Percentiles rank a stretch among this genome's conserved stretches.
These are phyloP conservation scores for Lojkania enalia DNA, from an alignment of 2,329 filamentous ascomycete genomes.

Conservation along the genomic window DNA sequence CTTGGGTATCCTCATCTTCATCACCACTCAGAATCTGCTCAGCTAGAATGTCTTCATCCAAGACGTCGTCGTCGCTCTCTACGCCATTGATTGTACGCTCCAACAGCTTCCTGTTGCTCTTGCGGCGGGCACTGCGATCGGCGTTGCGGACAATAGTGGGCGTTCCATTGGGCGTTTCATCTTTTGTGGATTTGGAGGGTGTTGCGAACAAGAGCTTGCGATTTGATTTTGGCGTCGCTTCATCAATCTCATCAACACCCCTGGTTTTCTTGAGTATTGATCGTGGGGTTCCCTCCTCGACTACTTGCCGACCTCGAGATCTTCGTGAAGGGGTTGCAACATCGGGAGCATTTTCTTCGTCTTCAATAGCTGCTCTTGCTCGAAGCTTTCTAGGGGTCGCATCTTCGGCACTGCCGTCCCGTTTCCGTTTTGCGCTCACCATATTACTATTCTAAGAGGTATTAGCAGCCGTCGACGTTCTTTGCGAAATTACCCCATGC, in stretches of 20 bases:
- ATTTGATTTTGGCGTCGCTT: conserved; percentile 48
- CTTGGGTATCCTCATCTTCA: conserved; percentile 48
- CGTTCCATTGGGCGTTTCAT: conserved; percentile 50
- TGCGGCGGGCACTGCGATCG: conserved; percentile 83
- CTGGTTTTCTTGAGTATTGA: conserved; percentile 41
- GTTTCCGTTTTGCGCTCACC: conserved; percentile 39
- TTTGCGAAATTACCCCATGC: too few relatives aligned
- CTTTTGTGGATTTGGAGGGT: conserved; percentile 42
- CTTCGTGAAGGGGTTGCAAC: conserved; percentile 38
- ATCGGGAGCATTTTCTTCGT: conserved; percentile 23
- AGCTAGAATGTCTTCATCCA: conserved; percentile 68
- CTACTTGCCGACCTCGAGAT: conserved; percentile 23
- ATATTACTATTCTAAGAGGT: conserved; percentile 26
- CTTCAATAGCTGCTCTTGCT: conserved; percentile 20
- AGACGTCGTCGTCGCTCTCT: conserved; percentile 67
- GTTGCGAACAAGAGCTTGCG: conserved; percentile 54
- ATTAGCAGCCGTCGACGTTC: too few relatives aligned
- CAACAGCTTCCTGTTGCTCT: conserved; percentile 77
- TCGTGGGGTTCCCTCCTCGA: conserved; percentile 34
- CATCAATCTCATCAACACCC: conserved; percentile 22
- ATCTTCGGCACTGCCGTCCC: conserved; percentile 24
- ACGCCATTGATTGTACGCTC: conserved; percentile 68
- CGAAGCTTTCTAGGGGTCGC: conserved; percentile 33
- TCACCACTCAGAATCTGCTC: conserved; percentile 68
- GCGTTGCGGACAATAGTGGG: conserved; percentile 70